A percentile compares a stretch with the other conserved stretches of the same genome.
These are phyloP conservation scores for Sporopachydermia lactativora DNA, from an alignment of 805 yeast species.

Conservation along the genomic window DNA sequence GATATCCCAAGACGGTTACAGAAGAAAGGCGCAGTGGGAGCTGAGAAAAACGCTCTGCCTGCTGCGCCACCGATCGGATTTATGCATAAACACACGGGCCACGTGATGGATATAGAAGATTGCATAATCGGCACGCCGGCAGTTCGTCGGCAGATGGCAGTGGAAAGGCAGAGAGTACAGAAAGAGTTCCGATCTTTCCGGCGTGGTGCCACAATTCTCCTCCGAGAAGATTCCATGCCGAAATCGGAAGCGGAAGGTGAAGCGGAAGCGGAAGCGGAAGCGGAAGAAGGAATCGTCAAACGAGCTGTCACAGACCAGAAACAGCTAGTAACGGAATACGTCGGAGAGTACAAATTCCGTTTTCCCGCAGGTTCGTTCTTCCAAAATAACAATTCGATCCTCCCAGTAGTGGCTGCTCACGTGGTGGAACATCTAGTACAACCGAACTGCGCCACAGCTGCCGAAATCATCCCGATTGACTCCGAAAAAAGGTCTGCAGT, in stretches of 20 bases:
- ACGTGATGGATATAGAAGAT: constrained; percentile 83
- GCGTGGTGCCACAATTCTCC: constrained; percentile 75
- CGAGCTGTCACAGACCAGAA: constrained; percentile 71
- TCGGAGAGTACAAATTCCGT: constrained; percentile 52
- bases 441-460: constrained; percentile 12
- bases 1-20: constrained; percentile 47
- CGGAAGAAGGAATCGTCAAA: constrained; percentile 29
- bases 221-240: constrained; percentile 61
- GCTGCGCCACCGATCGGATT: constrained; percentile 71
- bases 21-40: constrained; percentile 7
- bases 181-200: constrained; percentile 35
- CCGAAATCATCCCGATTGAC: constrained; percentile 16
- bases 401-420: constrained; percentile 70
- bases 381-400: constrained; percentile 86
- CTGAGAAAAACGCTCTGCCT: constrained; percentile 15
- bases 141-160: constrained; percentile 56
- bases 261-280: constrained; percentile 17
- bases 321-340: constrained; percentile 65
- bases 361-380: constrained; percentile 94
- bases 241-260: constrained; percentile 15
- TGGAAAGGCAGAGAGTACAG: constrained; percentile 48
- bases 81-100: constrained; percentile 59
- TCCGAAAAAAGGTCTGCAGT: constrained; percentile 13
- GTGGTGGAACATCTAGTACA: constrained; percentile 58
- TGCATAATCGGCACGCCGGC: constrained; percentile 80